A percentile compares a stretch with the other conserved stretches of the same genome.
phyloP scores from a whole-genome alignment of 371 early-diverging fungal species.

The Rhizopus sp. region DNA sequence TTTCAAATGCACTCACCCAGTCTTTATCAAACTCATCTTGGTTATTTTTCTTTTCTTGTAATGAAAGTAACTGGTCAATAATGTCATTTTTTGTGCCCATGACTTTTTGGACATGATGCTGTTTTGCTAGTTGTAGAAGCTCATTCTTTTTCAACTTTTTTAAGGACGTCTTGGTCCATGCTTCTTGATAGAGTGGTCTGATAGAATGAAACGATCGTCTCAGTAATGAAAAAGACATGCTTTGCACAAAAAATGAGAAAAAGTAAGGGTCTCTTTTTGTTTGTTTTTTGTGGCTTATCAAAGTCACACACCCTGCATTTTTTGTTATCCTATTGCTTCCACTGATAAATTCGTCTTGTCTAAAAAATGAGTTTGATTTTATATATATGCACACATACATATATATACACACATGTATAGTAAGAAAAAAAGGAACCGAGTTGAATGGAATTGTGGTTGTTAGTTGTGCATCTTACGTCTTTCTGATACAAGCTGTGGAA shows the following conservation, averaged over 20 bases:
- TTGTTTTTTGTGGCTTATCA: too few species aligned
- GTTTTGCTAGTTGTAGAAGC: conserved; percentile 20
- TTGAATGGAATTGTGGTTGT: too few species aligned
- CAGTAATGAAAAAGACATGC: neutral
- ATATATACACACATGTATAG: too few species aligned
- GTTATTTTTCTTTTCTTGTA: neutral
- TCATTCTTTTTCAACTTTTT: conserved; percentile 26
- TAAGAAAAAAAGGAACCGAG: too few species aligned
- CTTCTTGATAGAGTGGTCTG: neutral
- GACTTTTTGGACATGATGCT: conserved; percentile 13
- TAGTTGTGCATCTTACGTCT: too few species aligned
- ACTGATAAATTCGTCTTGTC: too few species aligned
- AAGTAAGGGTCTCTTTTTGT: neutral
- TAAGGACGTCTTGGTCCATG: conserved; percentile 28
- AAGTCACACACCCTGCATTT: too few species aligned
- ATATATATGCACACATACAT: too few species aligned
- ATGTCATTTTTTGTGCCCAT: conserved; percentile 32
- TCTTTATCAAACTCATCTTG: conserved; percentile 16
- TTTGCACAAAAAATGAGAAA: neutral
- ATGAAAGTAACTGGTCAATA: conserved; percentile 17
- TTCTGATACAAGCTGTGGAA: too few species aligned
- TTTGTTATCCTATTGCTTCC: too few species aligned
- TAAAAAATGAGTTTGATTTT: too few species aligned
- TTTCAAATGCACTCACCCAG: conserved; percentile 40
- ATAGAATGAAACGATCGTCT: conserved; percentile 13